Conservation (phyloP, 2,329 filamentous ascomycete species). For the Alternaria arbusti region DNA sequence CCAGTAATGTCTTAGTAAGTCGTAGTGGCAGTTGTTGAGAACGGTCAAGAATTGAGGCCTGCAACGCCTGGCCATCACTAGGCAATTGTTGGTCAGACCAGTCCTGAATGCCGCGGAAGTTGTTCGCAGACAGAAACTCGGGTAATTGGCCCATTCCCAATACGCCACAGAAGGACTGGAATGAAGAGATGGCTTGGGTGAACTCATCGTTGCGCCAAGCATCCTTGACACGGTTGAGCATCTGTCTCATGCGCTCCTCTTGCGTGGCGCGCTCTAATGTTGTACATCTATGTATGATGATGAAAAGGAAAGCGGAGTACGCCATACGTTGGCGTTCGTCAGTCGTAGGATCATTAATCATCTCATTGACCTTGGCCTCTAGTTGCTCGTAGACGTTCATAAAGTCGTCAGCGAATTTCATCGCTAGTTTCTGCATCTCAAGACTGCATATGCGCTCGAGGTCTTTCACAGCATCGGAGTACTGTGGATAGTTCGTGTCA, state of each 20-base stretch:
- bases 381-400: conserved; percentile 87
- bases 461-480: conserved; percentile 88
- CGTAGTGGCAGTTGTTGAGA: conserved; percentile 80
- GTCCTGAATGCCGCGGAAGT: conserved; percentile 77
- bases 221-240: conserved; percentile 80
- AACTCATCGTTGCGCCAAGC: conserved; percentile 79
- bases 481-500: conserved; percentile 72
- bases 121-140: conserved; percentile 74
- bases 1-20: conserved; percentile 89
- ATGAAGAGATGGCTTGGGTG: conserved; percentile 72
- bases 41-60: conserved; percentile 77
- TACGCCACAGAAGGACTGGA: conserved; percentile 78
- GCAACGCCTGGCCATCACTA: conserved; percentile 77
- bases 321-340: conserved; percentile 87
- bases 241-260: conserved; percentile 73
- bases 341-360: conserved; percentile 72
- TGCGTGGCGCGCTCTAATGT: conserved; percentile 75
- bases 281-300: conserved; percentile 86
- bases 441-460: conserved; percentile 84
- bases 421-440: conserved; percentile 86
- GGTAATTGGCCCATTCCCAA: conserved; percentile 82
- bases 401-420: conserved; percentile 90
- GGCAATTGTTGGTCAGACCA: conserved; percentile 83
- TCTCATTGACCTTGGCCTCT: conserved; percentile 80
- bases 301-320: conserved; percentile 89